Percentiles rank a stretch among this genome's conserved stretches.
phyloP scores from a whole-genome alignment of 345 rosid species.

The Aquilaria malaccensis region DNA sequence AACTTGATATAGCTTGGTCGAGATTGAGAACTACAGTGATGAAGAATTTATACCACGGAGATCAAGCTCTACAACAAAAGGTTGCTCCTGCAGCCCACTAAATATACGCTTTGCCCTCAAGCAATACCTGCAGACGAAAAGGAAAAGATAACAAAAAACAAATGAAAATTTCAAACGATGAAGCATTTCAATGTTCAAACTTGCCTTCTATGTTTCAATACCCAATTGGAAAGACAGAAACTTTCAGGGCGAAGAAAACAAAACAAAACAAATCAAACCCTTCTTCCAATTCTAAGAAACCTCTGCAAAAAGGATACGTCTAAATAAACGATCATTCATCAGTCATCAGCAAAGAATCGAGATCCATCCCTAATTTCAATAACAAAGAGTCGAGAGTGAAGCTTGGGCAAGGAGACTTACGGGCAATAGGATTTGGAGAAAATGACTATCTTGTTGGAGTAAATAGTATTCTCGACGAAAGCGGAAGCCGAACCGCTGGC shows the following conservation, averaged over 20 bases:
- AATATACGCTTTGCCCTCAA: constrained; percentile 52
- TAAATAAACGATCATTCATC: no score
- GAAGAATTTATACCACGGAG: constrained; percentile 44
- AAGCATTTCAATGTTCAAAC: background rate
- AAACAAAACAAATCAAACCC: background rate
- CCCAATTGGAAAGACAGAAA: background rate
- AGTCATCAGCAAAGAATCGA: background rate
- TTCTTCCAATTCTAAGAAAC: background rate
- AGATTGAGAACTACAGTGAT: background rate
- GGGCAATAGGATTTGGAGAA: constrained; percentile 99
- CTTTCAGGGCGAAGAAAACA: no score
- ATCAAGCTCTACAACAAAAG: constrained; percentile 66
- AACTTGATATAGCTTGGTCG: no score
- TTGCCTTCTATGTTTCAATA: background rate
- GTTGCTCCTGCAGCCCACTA: constrained; percentile 40
- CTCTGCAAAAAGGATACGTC: background rate
- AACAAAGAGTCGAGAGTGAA: background rate
- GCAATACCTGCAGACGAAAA: constrained; percentile 32
- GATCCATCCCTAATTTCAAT: background rate
- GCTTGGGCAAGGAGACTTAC: constrained; percentile 26
- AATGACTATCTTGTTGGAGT: constrained; percentile 79
- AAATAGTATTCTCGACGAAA: constrained; percentile 72
- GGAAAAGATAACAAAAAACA: background rate
- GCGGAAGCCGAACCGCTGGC: constrained; percentile 71
- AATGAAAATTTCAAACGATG: background rate